These are phyloP conservation scores for Chlorociboria aeruginascens DNA, from an alignment of 495 filamentous ascomycete genomes.

Conservation along the genomic window DNA sequence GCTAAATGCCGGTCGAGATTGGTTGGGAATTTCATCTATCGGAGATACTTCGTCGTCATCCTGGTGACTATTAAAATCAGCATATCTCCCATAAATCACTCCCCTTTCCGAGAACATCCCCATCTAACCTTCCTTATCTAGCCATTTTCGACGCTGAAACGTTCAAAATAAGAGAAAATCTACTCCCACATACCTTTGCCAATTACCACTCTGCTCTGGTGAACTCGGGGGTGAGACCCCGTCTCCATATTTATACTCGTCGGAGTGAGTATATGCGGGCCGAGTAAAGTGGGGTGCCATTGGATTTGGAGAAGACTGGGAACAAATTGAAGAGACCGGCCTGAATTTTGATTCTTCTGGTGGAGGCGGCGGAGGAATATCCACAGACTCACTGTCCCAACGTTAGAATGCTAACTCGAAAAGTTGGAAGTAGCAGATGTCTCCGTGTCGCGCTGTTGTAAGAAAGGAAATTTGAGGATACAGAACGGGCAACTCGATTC, in stretches of 20 bases:
- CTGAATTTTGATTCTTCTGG: slow-evolving; percentile 13
- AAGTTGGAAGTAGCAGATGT: too few relatives aligned
- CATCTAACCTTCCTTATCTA: too few relatives aligned
- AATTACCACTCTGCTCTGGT: slow-evolving; percentile 10
- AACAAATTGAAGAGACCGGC: slow-evolving; percentile 18
- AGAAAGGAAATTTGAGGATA: too few relatives aligned
- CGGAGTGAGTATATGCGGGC: background rate
- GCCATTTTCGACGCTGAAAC: too few relatives aligned
- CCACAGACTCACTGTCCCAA: background rate
- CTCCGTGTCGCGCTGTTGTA: too few relatives aligned
- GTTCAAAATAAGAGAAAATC: too few relatives aligned
- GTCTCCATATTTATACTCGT: slow-evolving; percentile 10
- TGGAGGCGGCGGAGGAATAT: background rate
- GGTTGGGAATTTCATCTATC: slow-evolving; percentile 35
- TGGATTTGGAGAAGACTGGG: slow-evolving; percentile 9
- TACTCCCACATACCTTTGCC: slow-evolving; percentile 10
- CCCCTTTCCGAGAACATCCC: background rate
- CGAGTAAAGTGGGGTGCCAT: slow-evolving; percentile 5
- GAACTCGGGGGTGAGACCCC: slow-evolving; percentile 20
- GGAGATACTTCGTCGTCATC: slow-evolving; percentile 35
- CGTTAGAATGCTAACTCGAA: too few relatives aligned
- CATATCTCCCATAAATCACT: background rate
- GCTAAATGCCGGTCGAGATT: slow-evolving; percentile 20
- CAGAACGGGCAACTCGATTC: background rate
- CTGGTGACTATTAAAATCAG: slow-evolving; percentile 10